Base-by-base conservation (phyloP, 768 basidiomycete genomes). In the Fomitopsis pulvina region DNA sequence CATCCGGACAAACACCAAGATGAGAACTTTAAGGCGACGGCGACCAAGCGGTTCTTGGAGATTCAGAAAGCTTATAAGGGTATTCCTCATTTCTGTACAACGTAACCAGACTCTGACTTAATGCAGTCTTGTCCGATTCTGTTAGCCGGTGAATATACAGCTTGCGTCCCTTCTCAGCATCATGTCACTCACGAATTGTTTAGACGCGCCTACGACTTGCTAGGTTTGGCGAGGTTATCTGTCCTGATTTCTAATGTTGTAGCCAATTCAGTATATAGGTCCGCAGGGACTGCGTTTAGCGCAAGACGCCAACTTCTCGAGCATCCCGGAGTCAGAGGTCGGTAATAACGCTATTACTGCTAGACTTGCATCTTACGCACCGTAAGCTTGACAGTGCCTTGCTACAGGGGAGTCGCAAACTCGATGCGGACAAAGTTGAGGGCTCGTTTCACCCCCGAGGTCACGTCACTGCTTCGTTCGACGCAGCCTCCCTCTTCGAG, bases 51-150 rank as follows among this genome's bases (percentile, higher is more conserved):
- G 44, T 92, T 92, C 54, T 72, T 85, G 16, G 80, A 84, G 62
- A 76, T 93, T 20, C 87, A 91, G 55, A 84, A 83, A 55, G 89
- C 91, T 11, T 92, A 92, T 62, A 81, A 92, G 76, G 78, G 86
- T 83, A 14, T 14, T 38, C 16, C 10, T 18, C 45, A 22, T 18
- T 38, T 24, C 21, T 28, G 20, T 11, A 25, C 20, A 3, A 29
- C 7, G 16, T 26, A 25, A 25, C 37, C n/a, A 22, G 14, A 11
- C 14, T 3, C 14, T 24, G 34, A 37, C 26, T 20, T 30, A 20
- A 8, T 24, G 25, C 49, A 55, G 83, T 91, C 21, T 66, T 92
- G 25, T 85, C 81, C 34, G 87, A 93, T 59, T 75, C 81, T 11
- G 80, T 85, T 61, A 69, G 79, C 54, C 76, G 83, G 83, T 85